Conservation (phyloP, 805 yeast species). For the Myxozyma neotropica region DNA sequence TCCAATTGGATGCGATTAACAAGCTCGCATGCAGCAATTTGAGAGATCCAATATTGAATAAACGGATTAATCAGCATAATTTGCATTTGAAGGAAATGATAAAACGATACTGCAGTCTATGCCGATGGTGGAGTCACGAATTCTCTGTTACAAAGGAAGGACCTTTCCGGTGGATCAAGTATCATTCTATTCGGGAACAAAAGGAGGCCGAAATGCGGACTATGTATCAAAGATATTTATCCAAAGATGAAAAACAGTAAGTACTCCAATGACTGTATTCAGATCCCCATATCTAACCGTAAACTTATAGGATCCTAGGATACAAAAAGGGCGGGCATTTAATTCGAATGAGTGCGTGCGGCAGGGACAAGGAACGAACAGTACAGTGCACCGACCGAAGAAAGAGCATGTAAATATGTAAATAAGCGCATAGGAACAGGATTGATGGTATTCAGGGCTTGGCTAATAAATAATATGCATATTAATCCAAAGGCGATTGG, state of each 20-base stretch:
- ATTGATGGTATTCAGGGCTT: background rate
- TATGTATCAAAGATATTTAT: background rate
- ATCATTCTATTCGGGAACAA: background rate
- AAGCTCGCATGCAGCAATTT: background rate
- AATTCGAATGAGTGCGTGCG: no score
- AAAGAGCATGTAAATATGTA: background rate
- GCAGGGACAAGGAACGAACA: no score
- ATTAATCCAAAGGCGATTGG: no score
- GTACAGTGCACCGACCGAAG: background rate
- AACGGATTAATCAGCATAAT: background rate
- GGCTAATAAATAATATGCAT: background rate
- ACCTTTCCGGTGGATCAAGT: background rate
- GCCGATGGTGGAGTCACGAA: constrained; percentile 1
- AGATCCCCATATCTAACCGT: no score
- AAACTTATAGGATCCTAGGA: no score
- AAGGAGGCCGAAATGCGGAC: background rate
- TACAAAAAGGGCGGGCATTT: no score
- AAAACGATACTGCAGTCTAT: background rate
- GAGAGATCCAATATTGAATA: background rate
- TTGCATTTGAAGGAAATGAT: background rate
- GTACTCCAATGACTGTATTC: no score
- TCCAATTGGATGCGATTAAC: background rate
- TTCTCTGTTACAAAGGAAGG: background rate
- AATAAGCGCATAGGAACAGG: background rate
- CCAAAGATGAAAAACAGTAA: background rate